These are phyloP conservation scores for Trichoderma erinaceum DNA, from an alignment of 495 filamentous ascomycete species.

Conservation along the genomic window DNA sequence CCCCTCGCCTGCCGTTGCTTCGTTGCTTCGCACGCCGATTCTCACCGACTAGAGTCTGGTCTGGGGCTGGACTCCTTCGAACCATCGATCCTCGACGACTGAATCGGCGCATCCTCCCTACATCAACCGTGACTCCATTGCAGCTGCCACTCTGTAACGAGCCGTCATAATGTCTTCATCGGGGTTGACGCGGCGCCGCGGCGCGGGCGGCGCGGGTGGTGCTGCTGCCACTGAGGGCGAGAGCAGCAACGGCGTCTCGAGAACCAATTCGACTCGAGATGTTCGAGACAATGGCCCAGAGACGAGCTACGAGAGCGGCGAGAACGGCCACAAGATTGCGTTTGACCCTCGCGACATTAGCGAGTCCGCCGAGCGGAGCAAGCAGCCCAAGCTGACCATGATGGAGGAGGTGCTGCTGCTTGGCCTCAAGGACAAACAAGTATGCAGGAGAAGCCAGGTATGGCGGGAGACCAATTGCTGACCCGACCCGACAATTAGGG, in stretches of 20 bases:
- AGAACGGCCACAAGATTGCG: conserved; percentile 98
- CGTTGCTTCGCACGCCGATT: neutral
- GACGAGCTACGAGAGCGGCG: conserved; percentile 84
- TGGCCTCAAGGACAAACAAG: conserved; percentile 98
- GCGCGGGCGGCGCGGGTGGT: conserved; percentile 20
- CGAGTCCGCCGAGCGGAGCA: conserved; percentile 92
- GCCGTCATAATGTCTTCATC: conserved; percentile 22
- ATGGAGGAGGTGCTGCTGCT: conserved; percentile 97
- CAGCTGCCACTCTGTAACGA: neutral
- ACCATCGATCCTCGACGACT: conserved; percentile 1
- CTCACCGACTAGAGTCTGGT: conserved; percentile 10
- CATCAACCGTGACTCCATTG: neutral
- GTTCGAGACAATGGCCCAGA: conserved; percentile 60
- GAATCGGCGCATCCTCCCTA: conserved; percentile 1
- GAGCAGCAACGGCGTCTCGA: conserved; percentile 29
- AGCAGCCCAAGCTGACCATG: conserved; percentile 94
- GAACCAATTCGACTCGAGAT: conserved; percentile 35
- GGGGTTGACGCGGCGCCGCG: conserved; percentile 34
- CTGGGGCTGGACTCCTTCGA: conserved; percentile 8
- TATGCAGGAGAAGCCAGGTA: conserved; percentile 32
- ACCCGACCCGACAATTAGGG: conserved; percentile 48
- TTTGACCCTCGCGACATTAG: conserved; percentile 96
- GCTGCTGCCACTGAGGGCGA: conserved; percentile 25
- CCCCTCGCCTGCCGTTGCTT: neutral
- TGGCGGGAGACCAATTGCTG: conserved; percentile 11